Conservation (phyloP, 179 eudicot genomes). For the Amaranthus tricolor region DNA sequence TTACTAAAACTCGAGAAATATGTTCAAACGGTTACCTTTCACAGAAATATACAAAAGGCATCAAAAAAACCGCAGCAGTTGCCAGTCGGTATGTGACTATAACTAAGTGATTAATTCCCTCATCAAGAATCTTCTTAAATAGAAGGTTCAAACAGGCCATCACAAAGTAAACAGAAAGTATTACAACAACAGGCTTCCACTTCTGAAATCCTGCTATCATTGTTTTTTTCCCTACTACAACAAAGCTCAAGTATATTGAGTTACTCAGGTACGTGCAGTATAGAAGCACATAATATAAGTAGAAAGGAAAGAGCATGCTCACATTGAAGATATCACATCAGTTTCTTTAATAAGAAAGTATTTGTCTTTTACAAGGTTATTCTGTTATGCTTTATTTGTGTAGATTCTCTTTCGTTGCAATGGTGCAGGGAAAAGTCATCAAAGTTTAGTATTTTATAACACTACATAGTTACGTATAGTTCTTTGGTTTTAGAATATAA, state of each 20-base stretch:
- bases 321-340: slow-evolving; percentile 24
- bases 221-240: slow-evolving; percentile 3
- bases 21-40: slow-evolving; percentile 52
- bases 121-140: slow-evolving; percentile 51
- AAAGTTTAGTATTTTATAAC: slow-evolving; percentile 22
- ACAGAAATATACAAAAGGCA: slow-evolving; percentile 55
- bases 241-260: slow-evolving; percentile 14
- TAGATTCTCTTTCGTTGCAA: slow-evolving; percentile 22
- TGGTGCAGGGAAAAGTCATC: slow-evolving; percentile 13
- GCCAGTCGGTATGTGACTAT: slow-evolving; percentile 55
- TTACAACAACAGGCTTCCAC: slow-evolving; percentile 57
- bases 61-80: slow-evolving; percentile 47
- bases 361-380: slow-evolving; percentile 12
- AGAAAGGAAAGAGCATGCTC: slow-evolving; percentile 17
- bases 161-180: slow-evolving; percentile 45
- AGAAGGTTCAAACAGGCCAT: slow-evolving; percentile 57
- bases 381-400: slow-evolving; percentile 17
- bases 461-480: too few relatives aligned
- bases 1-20: background rate
- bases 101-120: slow-evolving; percentile 46
- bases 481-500: too few relatives aligned
- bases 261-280: slow-evolving; percentile 9
- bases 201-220: slow-evolving; percentile 30
- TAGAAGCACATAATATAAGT: slow-evolving; percentile 21
- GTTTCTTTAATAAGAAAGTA: slow-evolving; percentile 23